phyloP scores from a whole-genome alignment of 345 rosid genomes.

The Turritis glabra region DNA sequence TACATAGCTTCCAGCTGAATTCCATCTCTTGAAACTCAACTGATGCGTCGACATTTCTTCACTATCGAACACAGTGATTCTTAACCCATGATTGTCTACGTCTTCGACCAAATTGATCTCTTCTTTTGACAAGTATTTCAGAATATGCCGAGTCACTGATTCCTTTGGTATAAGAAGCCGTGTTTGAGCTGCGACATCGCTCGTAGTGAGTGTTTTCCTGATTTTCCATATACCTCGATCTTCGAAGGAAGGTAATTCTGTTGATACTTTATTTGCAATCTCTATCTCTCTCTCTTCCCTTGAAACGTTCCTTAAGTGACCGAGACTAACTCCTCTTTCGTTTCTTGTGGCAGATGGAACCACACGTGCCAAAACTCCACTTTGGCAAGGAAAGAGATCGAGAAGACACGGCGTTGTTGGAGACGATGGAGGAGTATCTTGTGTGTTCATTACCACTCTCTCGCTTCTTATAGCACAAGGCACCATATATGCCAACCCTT shows the following conservation, averaged over 20 bases:
- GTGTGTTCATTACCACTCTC: neutral
- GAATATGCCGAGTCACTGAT: neutral
- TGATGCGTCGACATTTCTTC: neutral
- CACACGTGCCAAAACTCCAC: neutral
- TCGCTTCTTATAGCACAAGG: neutral
- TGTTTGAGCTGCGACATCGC: neutral
- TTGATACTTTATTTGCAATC: too few relatives aligned
- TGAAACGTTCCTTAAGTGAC: neutral
- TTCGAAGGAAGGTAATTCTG: neutral
- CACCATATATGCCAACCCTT: neutral
- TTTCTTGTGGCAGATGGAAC: neutral
- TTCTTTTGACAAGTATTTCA: neutral
- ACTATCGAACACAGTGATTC: neutral
- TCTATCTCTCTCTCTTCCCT: neutral
- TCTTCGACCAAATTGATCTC: neutral
- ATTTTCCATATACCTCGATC: neutral
- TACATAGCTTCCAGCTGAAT: neutral
- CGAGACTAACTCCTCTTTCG: neutral
- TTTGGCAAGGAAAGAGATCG: neutral
- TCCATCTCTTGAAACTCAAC: slow-evolving; percentile 4
- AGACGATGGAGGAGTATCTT: neutral
- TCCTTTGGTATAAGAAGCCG: neutral
- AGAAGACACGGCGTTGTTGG: neutral
- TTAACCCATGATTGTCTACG: neutral
- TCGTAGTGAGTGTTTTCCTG: neutral